Evolutionary conservation across 2,329 filamentous ascomycete species (phyloP).

Genomic region (Fusarium globosum): DNA sequence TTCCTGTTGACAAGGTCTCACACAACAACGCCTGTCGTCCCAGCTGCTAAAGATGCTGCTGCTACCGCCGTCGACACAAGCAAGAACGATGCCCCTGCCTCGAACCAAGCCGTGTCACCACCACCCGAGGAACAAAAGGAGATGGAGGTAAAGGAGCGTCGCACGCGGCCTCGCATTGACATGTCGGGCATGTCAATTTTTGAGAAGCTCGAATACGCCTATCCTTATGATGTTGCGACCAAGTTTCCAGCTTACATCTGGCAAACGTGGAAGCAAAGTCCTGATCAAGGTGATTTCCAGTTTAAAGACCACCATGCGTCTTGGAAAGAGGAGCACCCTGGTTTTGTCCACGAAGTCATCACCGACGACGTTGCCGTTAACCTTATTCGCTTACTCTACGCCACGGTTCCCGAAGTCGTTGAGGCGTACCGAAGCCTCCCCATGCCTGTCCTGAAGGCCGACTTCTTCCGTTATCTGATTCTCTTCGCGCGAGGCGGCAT

Average conservation of each 20-base stretch:
- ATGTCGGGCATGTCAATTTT: conserved; percentile 76
- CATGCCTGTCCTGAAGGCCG: conserved; percentile 79
- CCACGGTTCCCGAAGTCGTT: conserved; percentile 80
- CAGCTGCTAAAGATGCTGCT: conserved; percentile 27
- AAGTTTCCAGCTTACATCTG: conserved; percentile 98
- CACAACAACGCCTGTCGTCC: conserved; percentile 41
- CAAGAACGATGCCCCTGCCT: conserved; percentile 37
- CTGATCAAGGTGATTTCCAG: conserved; percentile 79
- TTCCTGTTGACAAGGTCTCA: conserved; percentile 75
- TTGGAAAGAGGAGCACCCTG: conserved; percentile 88
- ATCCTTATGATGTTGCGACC: conserved; percentile 86
- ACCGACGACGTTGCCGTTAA: conserved; percentile 88
- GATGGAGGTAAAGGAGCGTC: conserved; percentile 36
- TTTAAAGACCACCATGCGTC: conserved; percentile 88
- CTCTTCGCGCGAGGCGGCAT: conserved; percentile 70
- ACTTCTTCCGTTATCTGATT: conserved; percentile 82
- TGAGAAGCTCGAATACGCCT: conserved; percentile 91
- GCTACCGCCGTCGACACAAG: conserved; percentile 28
- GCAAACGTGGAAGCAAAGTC: conserved; percentile 97
- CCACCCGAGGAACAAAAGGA: conserved; percentile 29
- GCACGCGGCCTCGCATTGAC: conserved; percentile 66
- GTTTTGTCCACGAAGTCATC: conserved; percentile 96
- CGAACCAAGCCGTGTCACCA: conserved; percentile 33
- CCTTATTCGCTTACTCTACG: conserved; percentile 87
- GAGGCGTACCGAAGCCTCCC: conserved; percentile 81